A percentile compares a stretch with the other conserved stretches of the same genome.
Evolutionary conservation across 1,284 basidiomycete species (phyloP).

Genomic region (Leccinum pachyderme): DNA sequence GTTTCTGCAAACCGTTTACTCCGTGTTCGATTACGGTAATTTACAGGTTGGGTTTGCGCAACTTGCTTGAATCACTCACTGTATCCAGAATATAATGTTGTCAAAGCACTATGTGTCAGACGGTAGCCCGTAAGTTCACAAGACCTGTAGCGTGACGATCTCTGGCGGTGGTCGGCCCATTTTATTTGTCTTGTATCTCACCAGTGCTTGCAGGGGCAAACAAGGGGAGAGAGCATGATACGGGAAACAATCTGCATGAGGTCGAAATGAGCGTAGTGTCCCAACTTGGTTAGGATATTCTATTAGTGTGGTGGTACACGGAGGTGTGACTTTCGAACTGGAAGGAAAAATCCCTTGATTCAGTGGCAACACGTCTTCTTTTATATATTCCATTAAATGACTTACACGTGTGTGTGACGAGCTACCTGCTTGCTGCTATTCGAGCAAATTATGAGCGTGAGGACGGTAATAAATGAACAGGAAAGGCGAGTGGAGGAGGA

Average conservation of each 20-base stretch:
- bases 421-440: constrained; percentile 30
- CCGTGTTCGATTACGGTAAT: neutral
- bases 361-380: neutral
- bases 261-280: neutral
- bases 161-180: neutral
- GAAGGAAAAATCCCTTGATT: neutral
- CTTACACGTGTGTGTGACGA: constrained; percentile 27
- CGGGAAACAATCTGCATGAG: too few species aligned
- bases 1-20: neutral
- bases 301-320: constrained; percentile 15
- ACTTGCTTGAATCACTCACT: neutral
- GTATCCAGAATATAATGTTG: too few species aligned
- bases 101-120: too few species aligned
- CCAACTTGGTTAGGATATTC: constrained; percentile 1
- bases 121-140: neutral
- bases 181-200: neutral
- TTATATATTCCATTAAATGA: constrained; percentile 15
- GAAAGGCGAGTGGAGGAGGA: too few species aligned
- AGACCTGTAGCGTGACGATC: neutral
- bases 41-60: neutral
- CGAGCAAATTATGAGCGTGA: neutral
- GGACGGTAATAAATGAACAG: neutral
- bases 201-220: neutral
- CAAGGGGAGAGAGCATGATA: neutral
- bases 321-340: constrained; percentile 4